Evolutionary conservation across 805 yeast genomes (phyloP), one percentile per base, ranked within the genome.

Genomic region (Starmerella riodocensis): DNA sequence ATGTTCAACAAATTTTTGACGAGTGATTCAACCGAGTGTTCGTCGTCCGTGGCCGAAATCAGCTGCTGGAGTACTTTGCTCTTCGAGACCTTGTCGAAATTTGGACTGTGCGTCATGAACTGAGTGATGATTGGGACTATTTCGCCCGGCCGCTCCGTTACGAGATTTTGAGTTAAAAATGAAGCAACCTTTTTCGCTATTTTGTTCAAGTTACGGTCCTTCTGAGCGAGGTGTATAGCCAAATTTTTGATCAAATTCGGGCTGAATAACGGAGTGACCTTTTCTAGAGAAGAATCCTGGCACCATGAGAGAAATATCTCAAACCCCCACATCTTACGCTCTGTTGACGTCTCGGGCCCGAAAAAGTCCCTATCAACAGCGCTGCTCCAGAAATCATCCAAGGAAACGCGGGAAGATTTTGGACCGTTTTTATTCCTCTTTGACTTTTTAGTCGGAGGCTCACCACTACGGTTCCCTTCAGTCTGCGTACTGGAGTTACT

Each of bases 241-340:
- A 86, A 64, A 54, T 84, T 82, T 12, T 36, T 34, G n/a, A 48
- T 32, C 3, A 48, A 23, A 30, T 48, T 42, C 6, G 55, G 51
- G 12, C 55, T 46, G 29, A 62, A 46, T 8, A 63, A 35, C 6
- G 36, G 27, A 7, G 30, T 37, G 11, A 56, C 39, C 19, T 45
- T 32, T 4, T 50, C 32, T 9, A 53, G 39, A 2, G 57, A 47
- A 6, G 56, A 49, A 6, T 45, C 40, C 31, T 57, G 53, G 6
- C 76, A 54, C 40, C 74, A 66, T 37, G 66, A 62, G 30, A 61
- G 65, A 45, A 86, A 74, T 9, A 85, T 69, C 49, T 80, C 80
- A 51, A 86, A 74, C 0, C 95, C 97, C 71, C 83, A 72, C 57
- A 69, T 81, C 56, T 86, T 88, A 41, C 94, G 67, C 57, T 86